These are phyloP conservation scores for Uromyces viciae-fabae DNA, from an alignment of 1,284 basidiomycete species.

Conservation along the genomic window DNA sequence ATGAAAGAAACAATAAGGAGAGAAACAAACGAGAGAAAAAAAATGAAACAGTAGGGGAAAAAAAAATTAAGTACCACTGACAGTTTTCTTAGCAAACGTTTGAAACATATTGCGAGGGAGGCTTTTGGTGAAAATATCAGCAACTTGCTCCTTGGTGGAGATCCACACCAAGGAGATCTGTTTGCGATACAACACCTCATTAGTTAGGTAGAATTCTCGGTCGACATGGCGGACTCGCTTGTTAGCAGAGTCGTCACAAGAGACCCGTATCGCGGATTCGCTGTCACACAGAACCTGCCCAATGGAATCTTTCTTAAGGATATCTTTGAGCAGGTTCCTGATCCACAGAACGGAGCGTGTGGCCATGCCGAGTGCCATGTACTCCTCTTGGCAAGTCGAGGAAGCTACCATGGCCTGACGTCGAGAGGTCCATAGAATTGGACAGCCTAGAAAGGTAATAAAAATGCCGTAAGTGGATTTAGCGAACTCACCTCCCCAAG, in stretches of 20 bases:
- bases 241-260: neutral
- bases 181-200: neutral
- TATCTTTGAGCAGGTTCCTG: neutral
- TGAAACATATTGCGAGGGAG: too few relatives aligned
- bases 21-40: neutral
- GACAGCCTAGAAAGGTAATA: neutral
- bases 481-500: neutral
- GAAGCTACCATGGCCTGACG: neutral
- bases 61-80: neutral
- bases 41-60: neutral
- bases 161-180: neutral
- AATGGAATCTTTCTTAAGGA: neutral
- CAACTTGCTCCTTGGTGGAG: neutral
- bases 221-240: neutral
- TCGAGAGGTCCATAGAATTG: neutral
- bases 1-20: neutral
- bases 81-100: too few relatives aligned
- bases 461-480: neutral
- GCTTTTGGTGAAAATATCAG: slow-evolving; percentile 8
- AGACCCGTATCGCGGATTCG: neutral
- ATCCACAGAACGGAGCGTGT: slow-evolving; percentile 4
- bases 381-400: neutral
- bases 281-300: neutral
- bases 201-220: slow-evolving; percentile 2
- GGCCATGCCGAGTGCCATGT: slow-evolving; percentile 10